Base-by-base conservation (phyloP, 2,329 filamentous ascomycete species). In the Chaetomium sp. region DNA sequence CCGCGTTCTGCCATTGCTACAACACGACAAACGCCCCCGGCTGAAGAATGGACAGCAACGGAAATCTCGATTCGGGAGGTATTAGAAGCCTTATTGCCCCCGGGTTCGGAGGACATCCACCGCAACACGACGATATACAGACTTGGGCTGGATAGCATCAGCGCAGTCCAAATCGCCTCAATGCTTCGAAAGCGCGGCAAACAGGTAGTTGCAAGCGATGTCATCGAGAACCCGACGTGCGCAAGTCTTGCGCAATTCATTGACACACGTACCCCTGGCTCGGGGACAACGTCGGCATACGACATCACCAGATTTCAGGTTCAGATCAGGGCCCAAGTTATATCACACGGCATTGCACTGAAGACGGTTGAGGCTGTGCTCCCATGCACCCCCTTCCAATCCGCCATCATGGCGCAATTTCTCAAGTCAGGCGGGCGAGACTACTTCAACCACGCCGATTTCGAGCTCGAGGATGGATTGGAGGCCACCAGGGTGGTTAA, bases 101-200 rank as follows among this genome's bases (percentile, higher is more conserved):
- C 83, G 4, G 74, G 83, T 0, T 63, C 74, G 1, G 71, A 80
- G 0, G 78, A 77, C 0, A 88, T 97, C 55, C 71, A 74, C 3
- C 82, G 81, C 13, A 74, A 83, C 10, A 92, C 87, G 0, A 92
- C 91, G 0, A 92, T 98, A 57, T 96, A 94, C 71, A 87, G 90
- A 64, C 84, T 97, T n/a, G 94, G 94, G 0, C 79, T 97, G 3
- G 93, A 97, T 76, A 97, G 93, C 74, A 95, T 98, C 72, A 93
- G 90, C 66, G 91, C 92, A 0, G 83, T 89, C 5, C 93, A 97
- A 72, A 81, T 97, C 10, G 91, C 92, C 0, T 83, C 86, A 1
- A 78, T 82, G 29, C 79, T 97, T 19, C 86, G 89, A 21, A 83
- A 81, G 47, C 72, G 82, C 21, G 87, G 87, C 0, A 78, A 87